Conservation (phyloP, 1,139 yeast genomes). For the Debaryomycetaceae sp. region DNA sequence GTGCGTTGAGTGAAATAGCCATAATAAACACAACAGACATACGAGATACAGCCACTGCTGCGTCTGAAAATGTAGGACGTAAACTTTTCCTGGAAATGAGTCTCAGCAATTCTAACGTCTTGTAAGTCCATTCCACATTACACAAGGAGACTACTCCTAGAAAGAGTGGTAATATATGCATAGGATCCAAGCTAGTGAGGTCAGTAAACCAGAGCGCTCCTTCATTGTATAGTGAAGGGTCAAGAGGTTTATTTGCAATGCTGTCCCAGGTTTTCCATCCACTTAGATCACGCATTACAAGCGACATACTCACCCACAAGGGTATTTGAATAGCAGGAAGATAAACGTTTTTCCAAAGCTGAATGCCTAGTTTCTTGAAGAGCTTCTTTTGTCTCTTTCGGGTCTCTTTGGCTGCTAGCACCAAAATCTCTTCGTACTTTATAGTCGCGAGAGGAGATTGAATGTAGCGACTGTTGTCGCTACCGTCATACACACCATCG, state of each 20-base stretch:
- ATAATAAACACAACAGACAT: slow-evolving; percentile 75
- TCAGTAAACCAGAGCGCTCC: slow-evolving; percentile 61
- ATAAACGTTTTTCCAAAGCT: slow-evolving; percentile 73
- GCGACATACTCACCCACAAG: slow-evolving; percentile 77
- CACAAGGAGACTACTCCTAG: slow-evolving; percentile 69
- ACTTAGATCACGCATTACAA: slow-evolving; percentile 71
- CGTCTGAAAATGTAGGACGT: slow-evolving; percentile 62
- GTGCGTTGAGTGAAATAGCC: slow-evolving; percentile 85
- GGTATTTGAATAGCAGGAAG: slow-evolving; percentile 84
- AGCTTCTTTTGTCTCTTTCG: slow-evolving; percentile 68
- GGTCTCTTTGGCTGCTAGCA: slow-evolving; percentile 73
- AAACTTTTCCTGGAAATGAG: slow-evolving; percentile 35
- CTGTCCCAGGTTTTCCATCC: slow-evolving; percentile 65
- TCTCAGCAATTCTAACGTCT: slow-evolving; percentile 52
- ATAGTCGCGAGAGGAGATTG: slow-evolving; percentile 42
- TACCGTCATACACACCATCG: slow-evolving; percentile 5
- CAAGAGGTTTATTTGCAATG: slow-evolving; percentile 47
- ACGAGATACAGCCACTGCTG: slow-evolving; percentile 62
- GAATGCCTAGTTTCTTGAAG: slow-evolving; percentile 65
- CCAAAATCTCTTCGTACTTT: slow-evolving; percentile 72
- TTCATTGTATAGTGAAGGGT: slow-evolving; percentile 51
- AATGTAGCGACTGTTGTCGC: slow-evolving; percentile 8
- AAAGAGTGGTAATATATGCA: slow-evolving; percentile 62
- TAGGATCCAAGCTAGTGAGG: slow-evolving; percentile 59
- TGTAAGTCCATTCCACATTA: slow-evolving; percentile 73